Evolutionary conservation across 1,139 yeast species (phyloP), one percentile per base, ranked within the genome.

Genomic region (Wickerhamomyces sp.): DNA sequence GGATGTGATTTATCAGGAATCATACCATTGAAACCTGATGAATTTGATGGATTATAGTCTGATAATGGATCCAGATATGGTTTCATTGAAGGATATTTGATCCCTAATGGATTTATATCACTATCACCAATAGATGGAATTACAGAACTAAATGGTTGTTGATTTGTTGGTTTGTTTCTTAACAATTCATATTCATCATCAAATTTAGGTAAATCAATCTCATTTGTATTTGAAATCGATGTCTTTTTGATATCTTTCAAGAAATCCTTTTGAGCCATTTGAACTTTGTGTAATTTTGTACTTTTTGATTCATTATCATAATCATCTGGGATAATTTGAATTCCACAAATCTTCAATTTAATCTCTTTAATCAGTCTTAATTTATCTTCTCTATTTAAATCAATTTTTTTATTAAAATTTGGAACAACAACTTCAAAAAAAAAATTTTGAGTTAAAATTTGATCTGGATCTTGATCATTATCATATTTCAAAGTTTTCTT

Each of bases 101-200:
- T 66, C 1, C 79, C 81, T 3, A 75, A 73, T 0, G 81, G 82
- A 52, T 74, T 66, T 46, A 76, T 62, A 56, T 78, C 83, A 29
- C 66, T 60, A 42, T 71, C 75, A 0, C 81, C 82, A 42, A 71
- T 71, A 4, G 69, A 50, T 3, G 69, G 72, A 34, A 63, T 56
- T 10, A n/a, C 41, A 9, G 34, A 13, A n/a, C 11, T 7, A 10
- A 31, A 18, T 18, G 36, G 33, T 18, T 34, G 33, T 18, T 34
- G 38, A 10, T 26, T 33, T 15, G 40, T 7, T 34, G n/a, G 34
- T 29, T 13, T 32, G 30, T 38, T 32, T 35, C 14, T 14, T 13
- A 39, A 29, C 9, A 62, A 39, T 46, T 62, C 59, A 27, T 56
- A 57, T 39, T 64, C 68, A 45, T 64, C 67, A 30, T 64, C 68